phyloP scores from a whole-genome alignment of 495 filamentous ascomycete species.

The Hypoxylon fuscum region DNA sequence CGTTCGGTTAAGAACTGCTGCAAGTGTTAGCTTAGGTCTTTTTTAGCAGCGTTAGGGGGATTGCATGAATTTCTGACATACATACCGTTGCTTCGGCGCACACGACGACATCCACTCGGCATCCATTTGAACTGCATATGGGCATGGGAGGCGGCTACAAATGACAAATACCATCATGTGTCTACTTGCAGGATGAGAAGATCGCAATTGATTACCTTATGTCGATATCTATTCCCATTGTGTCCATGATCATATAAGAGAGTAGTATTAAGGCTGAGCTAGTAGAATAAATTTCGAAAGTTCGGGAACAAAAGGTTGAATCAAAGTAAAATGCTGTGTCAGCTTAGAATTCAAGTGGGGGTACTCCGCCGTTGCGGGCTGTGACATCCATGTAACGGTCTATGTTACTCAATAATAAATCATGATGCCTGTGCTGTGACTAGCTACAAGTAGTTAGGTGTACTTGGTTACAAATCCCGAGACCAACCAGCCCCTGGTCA shows the following conservation, averaged over 20 bases:
- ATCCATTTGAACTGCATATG: not conserved
- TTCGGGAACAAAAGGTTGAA: slow-evolving; percentile 15
- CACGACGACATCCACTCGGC: not conserved
- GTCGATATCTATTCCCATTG: not conserved
- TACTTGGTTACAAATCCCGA: slow-evolving; percentile 28
- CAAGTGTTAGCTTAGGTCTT: not conserved
- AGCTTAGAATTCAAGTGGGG: not conserved
- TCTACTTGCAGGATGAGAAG: slow-evolving; percentile 22
- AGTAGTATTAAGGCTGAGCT: slow-evolving; percentile 23
- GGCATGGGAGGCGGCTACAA: not conserved
- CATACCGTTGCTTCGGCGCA: not conserved
- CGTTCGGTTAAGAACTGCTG: not conserved
- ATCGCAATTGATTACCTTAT: slow-evolving; percentile 38
- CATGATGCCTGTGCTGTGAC: no score
- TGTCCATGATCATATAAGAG: slow-evolving; percentile 13
- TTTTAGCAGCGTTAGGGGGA: not conserved
- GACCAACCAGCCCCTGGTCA: slow-evolving; percentile 7
- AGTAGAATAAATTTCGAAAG: slow-evolving; percentile 10
- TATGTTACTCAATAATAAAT: no score
- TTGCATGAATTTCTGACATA: slow-evolving; percentile 12
- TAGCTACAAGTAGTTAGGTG: not conserved
- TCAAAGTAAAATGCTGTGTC: slow-evolving; percentile 24
- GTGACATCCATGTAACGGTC: no score
- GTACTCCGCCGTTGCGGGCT: no score
- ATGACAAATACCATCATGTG: slow-evolving; percentile 33